Base-by-base conservation (phyloP, 1,284 basidiomycete genomes). In the Fomitopsis betulina region DNA sequence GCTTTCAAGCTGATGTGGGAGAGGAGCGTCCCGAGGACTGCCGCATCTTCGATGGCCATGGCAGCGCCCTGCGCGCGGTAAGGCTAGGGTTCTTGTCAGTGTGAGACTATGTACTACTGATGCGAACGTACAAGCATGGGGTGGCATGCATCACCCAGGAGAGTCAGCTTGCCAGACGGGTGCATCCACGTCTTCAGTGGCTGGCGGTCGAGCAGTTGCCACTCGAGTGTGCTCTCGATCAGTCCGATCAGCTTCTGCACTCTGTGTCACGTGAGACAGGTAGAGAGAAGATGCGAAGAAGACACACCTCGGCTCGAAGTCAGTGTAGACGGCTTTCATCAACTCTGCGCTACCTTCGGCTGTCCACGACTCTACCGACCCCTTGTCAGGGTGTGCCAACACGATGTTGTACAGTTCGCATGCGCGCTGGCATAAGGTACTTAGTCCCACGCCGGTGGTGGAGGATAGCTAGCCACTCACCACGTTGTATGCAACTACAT, bases 21-120 rank as follows among this genome's bases (percentile, higher is more conserved):
- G 62, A 87, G 77, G 13, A 87, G 75, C 53, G 78, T 78, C 0
- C 85, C 86, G 27, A 88, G 73, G 0, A 86, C 81, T 0, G 82
- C 83, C 0, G 80, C 84, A 59, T 88, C 86, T 70, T 89, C 86
- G 54, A 88, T 75, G 0, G 86, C 86, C 77, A 87, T 86, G 3
- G 85, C 84, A 15, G 85, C 81, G 15, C 85, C 86, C 68, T 87
- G 86, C 0, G 84, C 86, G 42, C 83, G 80, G 68, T 86, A 86
- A 5, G 86, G 86, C 84, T 86, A 25, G 39, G 21, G 23, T 30
- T 8, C 17, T 10, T 52, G 1, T n/a, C 8, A 40, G 27, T 25
- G 23, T 2, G 19, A 30, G 32, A 39, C 58, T 15, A 54, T 53
- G 9, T 21, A 30, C n/a, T 25, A 37, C 30, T 2, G 27, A 50